A percentile compares a stretch with the other conserved stretches of the same genome.
Evolutionary conservation across 345 rosid species (phyloP).

Genomic region (Citrus maxima): DNA sequence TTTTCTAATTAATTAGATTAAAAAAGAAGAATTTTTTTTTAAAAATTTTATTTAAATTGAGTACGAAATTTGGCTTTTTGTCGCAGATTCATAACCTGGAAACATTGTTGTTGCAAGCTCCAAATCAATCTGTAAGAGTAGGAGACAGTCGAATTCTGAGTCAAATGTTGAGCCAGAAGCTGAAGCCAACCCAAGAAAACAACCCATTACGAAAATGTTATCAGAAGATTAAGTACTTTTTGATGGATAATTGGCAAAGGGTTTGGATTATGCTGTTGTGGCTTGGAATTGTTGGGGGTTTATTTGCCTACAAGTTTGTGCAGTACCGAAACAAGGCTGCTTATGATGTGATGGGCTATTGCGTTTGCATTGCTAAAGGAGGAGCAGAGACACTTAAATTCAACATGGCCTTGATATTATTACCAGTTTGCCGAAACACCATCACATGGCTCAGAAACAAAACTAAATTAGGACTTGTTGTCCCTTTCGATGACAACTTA

Average conservation of each 20-base stretch:
- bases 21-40: background rate
- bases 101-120: slow-evolving; percentile 69
- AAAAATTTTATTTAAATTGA: too few relatives aligned
- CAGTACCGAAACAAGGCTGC: slow-evolving; percentile 56
- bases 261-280: slow-evolving; percentile 75
- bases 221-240: slow-evolving; percentile 49
- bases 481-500: slow-evolving; percentile 85
- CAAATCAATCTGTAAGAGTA: slow-evolving; percentile 64
- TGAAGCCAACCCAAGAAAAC: slow-evolving; percentile 60
- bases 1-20: background rate
- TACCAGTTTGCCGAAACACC: slow-evolving; percentile 83
- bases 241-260: slow-evolving; percentile 84
- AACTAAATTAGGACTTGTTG: slow-evolving; percentile 61
- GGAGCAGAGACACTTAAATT: slow-evolving; percentile 83
- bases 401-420: slow-evolving; percentile 83
- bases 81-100: slow-evolving; percentile 68
- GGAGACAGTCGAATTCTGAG: slow-evolving; percentile 69
- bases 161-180: slow-evolving; percentile 78
- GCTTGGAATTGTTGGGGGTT: slow-evolving; percentile 54
- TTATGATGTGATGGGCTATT: slow-evolving; percentile 73
- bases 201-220: slow-evolving; percentile 48
- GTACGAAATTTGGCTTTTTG: background rate
- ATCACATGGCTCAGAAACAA: slow-evolving; percentile 92
- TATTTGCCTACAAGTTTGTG: slow-evolving; percentile 69
- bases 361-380: slow-evolving; percentile 85